Evolutionary conservation across 2,329 filamentous ascomycete species (phyloP), one percentile per base, ranked within the genome.

Genomic region (Pseudogymnoascus sp.): DNA sequence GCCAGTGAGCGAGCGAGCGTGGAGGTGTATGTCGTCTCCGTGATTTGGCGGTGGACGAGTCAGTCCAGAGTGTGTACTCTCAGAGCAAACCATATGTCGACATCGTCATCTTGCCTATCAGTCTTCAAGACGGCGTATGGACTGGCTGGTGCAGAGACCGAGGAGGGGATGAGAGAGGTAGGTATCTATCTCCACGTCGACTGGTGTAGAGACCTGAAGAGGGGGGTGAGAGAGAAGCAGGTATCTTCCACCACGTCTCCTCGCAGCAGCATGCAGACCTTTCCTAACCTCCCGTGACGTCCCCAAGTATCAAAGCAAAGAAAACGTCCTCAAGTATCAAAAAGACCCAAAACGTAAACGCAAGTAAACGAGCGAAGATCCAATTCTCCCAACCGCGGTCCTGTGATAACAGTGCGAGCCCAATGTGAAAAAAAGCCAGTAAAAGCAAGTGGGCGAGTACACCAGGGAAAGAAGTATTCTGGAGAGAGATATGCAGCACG

Each of bases 91-190:
- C 97, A 92, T 78, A 96, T 91, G 73, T 93, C 90, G 72, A 97
- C 93, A 79, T 93, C 95, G 77, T 96, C 93, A 72, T 93, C 92
- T 81, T 96, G 90, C 80, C 96, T 93, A 75, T 97, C 97, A 85
- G 93, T 93, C 78, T 97, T 97, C 88, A 97, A 97, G 36, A 39
- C 36, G 13, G 36, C 0, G 36, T 39, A 5, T 36, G 13, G 34
- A 14, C 13, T 36, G 34, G 34, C 13, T 36, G 34, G 34, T 14
- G 2, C 23, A 3, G 23, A 25, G 23, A 25, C 23, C 23, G 23
- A 25, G 4, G 23, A 25, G 23, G 23, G 23, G 4, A 4, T 25
- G 23, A 23, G 23, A 6, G 6, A 5, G 4, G 34, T 14, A 36
- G 34, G 4, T 3, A 36, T 5, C 34, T 14, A 36, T 4, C 34